Evolutionary conservation across 2,329 filamentous ascomycete genomes (phyloP), one percentile per base, ranked within the genome.

Genomic region (Aspergillus chevalieri): DNA sequence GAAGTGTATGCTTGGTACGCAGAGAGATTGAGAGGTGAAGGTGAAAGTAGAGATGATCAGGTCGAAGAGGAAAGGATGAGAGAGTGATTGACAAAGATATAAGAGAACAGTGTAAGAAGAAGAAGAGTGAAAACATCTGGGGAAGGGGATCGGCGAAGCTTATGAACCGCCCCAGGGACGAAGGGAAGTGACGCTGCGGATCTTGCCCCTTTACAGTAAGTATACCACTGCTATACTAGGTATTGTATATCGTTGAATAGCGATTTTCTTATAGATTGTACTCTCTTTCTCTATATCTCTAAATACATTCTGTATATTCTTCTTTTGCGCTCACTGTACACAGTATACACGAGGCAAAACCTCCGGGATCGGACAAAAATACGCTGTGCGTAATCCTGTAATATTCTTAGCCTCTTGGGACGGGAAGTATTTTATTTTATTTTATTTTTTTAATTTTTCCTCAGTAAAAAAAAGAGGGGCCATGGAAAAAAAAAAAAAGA

Each of bases 81-180:
- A 30, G 30, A 42, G 39, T 47, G 48, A 41, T 39, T 44, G 22
- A 46, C 26, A 41, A 38, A 46, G 52, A 57, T 56, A 44, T 46
- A 30, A 45, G 28, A 30, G 39, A 49, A 47, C 47, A 51, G 42
- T 55, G 47, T 44, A 54, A 54, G 47, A 56, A 49, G 44, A 47
- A 49, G 41, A 24, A 43, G 41, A 51, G 47, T 50, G 46, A 49
- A 53, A 46, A 50, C 47, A 51, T 69, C 66, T 67, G 67, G 67
- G 67, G 49, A 64, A 67, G 66, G 66, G 66, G 67, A 70, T 70
- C 67, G 67, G 65, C 67, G 66, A 69, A 69, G 67, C 67, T 70
- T 70, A 70, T 68, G 67, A 70, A 67, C 65, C 64, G 48, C 49
- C 49, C 46, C 49, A 59, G 60, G 54, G 58, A 63, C 57, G 57